Evolutionary conservation across 352 stramenopile species (phyloP).

Genomic region (Phytophthora pinifolia): DNA sequence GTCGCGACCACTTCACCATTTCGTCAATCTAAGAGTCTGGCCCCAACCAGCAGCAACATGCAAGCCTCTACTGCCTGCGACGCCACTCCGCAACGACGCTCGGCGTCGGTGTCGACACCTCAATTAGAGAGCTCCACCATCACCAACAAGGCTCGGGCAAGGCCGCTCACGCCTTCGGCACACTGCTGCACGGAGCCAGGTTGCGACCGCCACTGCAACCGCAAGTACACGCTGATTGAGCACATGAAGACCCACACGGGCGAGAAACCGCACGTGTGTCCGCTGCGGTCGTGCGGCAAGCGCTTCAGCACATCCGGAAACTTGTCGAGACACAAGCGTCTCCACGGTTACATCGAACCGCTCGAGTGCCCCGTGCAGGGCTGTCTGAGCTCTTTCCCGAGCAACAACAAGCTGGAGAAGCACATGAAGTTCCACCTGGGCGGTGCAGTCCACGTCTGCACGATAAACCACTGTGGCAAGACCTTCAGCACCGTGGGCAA

Average conservation of each 20-base stretch:
- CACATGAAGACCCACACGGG: slow-evolving; percentile 60
- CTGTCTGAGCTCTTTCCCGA: slow-evolving; percentile 41
- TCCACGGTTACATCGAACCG: slow-evolving; percentile 46
- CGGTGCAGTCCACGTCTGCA: slow-evolving; percentile 45
- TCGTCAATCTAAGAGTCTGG: neutral
- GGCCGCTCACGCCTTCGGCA: slow-evolving; percentile 7
- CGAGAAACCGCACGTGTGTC: slow-evolving; percentile 51
- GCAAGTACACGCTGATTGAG: slow-evolving; percentile 51
- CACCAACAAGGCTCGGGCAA: slow-evolving; percentile 2
- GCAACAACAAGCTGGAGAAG: slow-evolving; percentile 55
- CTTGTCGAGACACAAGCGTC: slow-evolving; percentile 52
- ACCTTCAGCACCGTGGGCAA: slow-evolving; percentile 61
- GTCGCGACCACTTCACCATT: slow-evolving; percentile 18
- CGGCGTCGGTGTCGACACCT: slow-evolving; percentile 11
- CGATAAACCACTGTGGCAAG: slow-evolving; percentile 47
- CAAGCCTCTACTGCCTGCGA: neutral
- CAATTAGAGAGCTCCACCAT: slow-evolving; percentile 6
- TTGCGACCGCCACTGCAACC: slow-evolving; percentile 37
- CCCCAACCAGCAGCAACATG: slow-evolving; percentile 13
- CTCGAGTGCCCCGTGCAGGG: slow-evolving; percentile 37
- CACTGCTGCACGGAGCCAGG: slow-evolving; percentile 26
- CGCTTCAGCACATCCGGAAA: slow-evolving; percentile 61
- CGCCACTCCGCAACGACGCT: slow-evolving; percentile 10
- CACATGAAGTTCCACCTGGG: slow-evolving; percentile 60
- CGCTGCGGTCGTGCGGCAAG: slow-evolving; percentile 39